Base-by-base conservation (phyloP, 2,329 filamentous ascomycete genomes). In the Ploettnerulaceae sp. region DNA sequence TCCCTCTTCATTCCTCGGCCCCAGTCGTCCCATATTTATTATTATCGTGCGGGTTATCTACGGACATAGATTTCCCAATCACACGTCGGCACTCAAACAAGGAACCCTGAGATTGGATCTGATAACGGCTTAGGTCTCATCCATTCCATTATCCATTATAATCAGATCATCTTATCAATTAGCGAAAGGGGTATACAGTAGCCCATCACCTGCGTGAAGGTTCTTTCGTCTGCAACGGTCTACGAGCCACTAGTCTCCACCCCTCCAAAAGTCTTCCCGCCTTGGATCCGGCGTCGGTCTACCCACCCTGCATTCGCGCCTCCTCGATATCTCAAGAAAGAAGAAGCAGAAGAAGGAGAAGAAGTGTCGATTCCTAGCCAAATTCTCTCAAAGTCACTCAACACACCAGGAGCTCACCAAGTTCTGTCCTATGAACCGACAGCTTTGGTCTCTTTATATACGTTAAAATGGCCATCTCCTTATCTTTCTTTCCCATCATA, bases 401-500 rank as follows among this genome's bases (percentile, higher is more conserved):
- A 22, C 17, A 42, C 14, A 38, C 14, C n/a, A 43, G 25, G 41
- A 47, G 37, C n/a, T n/a, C n/a, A n/a, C n/a, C n/a, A n/a, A n/a
- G n/a, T n/a, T n/a, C n/a, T n/a, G n/a, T n/a, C n/a, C n/a, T 47
- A 31, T 28, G 24, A 14, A 17, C 22, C n/a, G 17, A 25, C 17
- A 31, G 12, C 8, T 39, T n/a, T 24, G 11, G 37, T 46, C 33
- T 4, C 7, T 15, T 11, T 21, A 37, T 17, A 35, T 39, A 14
- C 4, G 31, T 38, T 33, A 55, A 47, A 26, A 74, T 74, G 71
- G 67, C 68, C 17, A 55, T 68, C 33, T 72, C 69, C 20, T 47
- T 73, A 39, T 70, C 67, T 1, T 68, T 61, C 49, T 67, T 72
- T 52, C 60, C 72, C 36, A 55, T 68, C 48, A 52, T 66, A 56